phyloP scores from a whole-genome alignment of 768 basidiomycete species.

The Calocybe cyanea region DNA sequence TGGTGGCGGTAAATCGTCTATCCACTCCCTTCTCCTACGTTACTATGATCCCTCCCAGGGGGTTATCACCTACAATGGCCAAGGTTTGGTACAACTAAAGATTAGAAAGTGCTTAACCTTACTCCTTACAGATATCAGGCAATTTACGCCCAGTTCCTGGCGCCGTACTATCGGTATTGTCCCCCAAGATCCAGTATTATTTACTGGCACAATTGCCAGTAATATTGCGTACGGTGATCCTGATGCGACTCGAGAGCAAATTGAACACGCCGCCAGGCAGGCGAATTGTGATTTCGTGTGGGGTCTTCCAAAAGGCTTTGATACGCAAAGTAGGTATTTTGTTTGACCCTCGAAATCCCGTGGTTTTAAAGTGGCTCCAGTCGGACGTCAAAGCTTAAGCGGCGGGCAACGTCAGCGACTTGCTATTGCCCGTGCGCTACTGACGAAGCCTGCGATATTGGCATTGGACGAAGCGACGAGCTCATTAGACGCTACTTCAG shows the following conservation, averaged over 20 bases:
- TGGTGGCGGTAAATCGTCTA: slow-evolving; percentile 91
- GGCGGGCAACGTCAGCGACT: slow-evolving; percentile 82
- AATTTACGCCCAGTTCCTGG: slow-evolving; percentile 86
- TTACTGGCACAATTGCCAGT: slow-evolving; percentile 89
- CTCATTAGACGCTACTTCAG: slow-evolving; percentile 84
- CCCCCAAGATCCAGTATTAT: slow-evolving; percentile 89
- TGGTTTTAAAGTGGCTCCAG: slow-evolving; percentile 27
- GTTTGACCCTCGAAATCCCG: not conserved
- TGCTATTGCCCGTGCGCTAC: slow-evolving; percentile 81
- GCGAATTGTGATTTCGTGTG: slow-evolving; percentile 97
- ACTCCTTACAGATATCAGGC: slow-evolving; percentile 65
- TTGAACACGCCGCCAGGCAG: slow-evolving; percentile 82
- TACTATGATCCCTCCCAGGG: slow-evolving; percentile 90
- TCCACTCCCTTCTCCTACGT: slow-evolving; percentile 80
- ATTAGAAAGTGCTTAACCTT: slow-evolving; percentile 1
- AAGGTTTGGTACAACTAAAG: slow-evolving; percentile 47
- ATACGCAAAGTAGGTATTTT: slow-evolving; percentile 72
- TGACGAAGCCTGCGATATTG: slow-evolving; percentile 85
- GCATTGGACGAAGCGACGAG: slow-evolving; percentile 90
- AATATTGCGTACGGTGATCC: slow-evolving; percentile 90
- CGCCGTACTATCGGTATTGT: slow-evolving; percentile 88
- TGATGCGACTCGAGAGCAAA: slow-evolving; percentile 71
- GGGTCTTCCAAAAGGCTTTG: slow-evolving; percentile 92
- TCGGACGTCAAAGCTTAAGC: slow-evolving; percentile 65
- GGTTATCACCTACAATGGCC: slow-evolving; percentile 79